Conservation (phyloP, 805 yeast species). For the Ogataea ganodermae region DNA sequence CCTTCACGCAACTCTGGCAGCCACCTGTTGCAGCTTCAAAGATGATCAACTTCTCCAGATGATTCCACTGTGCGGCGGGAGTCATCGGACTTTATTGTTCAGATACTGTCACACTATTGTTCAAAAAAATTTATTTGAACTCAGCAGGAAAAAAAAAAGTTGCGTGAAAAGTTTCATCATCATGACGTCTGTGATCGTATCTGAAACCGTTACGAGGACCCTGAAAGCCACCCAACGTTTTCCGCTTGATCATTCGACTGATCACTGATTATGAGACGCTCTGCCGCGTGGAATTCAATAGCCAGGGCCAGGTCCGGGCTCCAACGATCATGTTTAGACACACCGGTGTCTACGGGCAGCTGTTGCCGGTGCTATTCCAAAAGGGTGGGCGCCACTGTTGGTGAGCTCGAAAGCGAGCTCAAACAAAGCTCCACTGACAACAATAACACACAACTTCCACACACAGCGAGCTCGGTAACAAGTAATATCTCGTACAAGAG, state of each 20-base stretch:
- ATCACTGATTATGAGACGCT: not conserved
- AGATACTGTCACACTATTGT: constrained; percentile 1
- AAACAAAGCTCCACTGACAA: not conserved
- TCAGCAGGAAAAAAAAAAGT: not conserved
- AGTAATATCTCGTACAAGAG: constrained; percentile 26
- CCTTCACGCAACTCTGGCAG: too few relatives aligned
- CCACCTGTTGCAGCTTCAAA: too few relatives aligned
- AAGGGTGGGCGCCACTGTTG: constrained; percentile 1
- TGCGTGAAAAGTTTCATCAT: not conserved
- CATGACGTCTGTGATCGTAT: not conserved
- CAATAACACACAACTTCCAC: not conserved
- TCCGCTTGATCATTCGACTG: too few relatives aligned
- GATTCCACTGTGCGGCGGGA: not conserved
- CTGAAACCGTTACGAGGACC: too few relatives aligned
- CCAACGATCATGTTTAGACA: not conserved
- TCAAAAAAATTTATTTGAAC: not conserved
- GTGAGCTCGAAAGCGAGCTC: constrained; percentile 9
- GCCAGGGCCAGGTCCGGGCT: not conserved
- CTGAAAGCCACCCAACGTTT: too few relatives aligned
- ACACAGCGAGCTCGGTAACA: constrained; percentile 14
- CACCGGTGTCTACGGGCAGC: not conserved
- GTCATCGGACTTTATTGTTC: not conserved
- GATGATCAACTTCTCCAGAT: too few relatives aligned
- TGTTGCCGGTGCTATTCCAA: constrained; percentile 1
- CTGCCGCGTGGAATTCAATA: not conserved